Conservation (phyloP, 2,329 filamentous ascomycete genomes). For the Botryotinia narcissicola region DNA sequence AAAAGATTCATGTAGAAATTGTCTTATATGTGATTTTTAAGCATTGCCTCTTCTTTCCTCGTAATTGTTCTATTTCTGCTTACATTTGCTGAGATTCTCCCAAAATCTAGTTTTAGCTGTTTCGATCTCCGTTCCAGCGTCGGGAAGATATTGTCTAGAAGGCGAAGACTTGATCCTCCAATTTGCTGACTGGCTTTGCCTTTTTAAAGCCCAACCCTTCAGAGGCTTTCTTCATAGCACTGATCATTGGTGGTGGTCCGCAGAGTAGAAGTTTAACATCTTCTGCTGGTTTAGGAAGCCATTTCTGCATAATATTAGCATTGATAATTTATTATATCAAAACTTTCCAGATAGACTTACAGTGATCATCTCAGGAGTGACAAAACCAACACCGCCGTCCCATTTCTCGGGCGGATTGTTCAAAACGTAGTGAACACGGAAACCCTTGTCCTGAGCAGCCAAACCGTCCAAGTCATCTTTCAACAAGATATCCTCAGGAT, state of each 20-base stretch:
- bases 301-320: conserved; percentile 52
- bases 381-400: conserved; percentile 91
- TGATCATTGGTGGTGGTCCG: conserved; percentile 94
- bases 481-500: conserved; percentile 86
- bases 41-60: background rate
- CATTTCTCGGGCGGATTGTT: conserved; percentile 93
- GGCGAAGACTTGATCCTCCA: conserved; percentile 96
- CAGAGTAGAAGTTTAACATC: conserved; percentile 95
- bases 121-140: background rate
- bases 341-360: conserved; percentile 45
- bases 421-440: conserved; percentile 90
- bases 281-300: conserved; percentile 74
- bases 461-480: conserved; percentile 86
- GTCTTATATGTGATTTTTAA: background rate
- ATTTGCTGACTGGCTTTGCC: conserved; percentile 92
- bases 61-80: background rate
- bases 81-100: background rate
- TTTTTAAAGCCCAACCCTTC: conserved; percentile 89
- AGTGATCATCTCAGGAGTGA: conserved; percentile 93
- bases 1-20: background rate
- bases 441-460: conserved; percentile 70
- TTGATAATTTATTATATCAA: background rate
- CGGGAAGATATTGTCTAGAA: conserved; percentile 57
- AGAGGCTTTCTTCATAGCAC: conserved; percentile 93
- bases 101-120: background rate